Evolutionary conservation across 345 rosid genomes (phyloP).

Genomic region (Firmiana major): DNA sequence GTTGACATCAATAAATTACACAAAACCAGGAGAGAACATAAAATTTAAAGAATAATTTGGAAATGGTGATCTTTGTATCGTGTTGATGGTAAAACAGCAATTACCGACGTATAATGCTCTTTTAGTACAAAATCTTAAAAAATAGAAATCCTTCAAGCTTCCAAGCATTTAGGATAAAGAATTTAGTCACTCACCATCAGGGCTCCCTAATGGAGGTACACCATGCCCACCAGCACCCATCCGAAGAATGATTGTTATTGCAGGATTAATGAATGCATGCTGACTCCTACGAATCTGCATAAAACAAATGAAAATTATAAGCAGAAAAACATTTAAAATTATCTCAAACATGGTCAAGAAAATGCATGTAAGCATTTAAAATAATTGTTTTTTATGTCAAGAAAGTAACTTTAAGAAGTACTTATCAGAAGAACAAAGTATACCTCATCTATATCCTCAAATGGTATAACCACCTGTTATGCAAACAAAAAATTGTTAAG

Average conservation of each 20-base stretch:
- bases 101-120: neutral
- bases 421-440: constrained; percentile 13
- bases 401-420: constrained; percentile 6
- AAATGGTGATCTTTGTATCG: neutral
- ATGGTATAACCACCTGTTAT: constrained; percentile 76
- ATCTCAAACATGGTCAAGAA: neutral
- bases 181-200: constrained; percentile 69
- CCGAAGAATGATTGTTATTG: constrained; percentile 85
- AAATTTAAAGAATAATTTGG: neutral
- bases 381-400: neutral
- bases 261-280: constrained; percentile 97
- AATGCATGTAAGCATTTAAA: constrained; percentile 12
- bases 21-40: neutral
- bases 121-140: neutral
- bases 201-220: constrained; percentile 98
- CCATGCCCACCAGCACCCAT: constrained; percentile 99
- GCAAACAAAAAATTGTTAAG: constrained; percentile 7
- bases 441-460: constrained; percentile 97
- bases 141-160: neutral
- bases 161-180: constrained; percentile 4
- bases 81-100: neutral
- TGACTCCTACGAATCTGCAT: constrained; percentile 88
- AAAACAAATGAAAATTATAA: constrained; percentile 6
- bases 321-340: neutral
- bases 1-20: neutral